A percentile compares a stretch with the other conserved stretches of the same genome.
These are phyloP conservation scores for Aristolochia contorta DNA, from an alignment of 164 flowering plant species.

Conservation along the genomic window DNA sequence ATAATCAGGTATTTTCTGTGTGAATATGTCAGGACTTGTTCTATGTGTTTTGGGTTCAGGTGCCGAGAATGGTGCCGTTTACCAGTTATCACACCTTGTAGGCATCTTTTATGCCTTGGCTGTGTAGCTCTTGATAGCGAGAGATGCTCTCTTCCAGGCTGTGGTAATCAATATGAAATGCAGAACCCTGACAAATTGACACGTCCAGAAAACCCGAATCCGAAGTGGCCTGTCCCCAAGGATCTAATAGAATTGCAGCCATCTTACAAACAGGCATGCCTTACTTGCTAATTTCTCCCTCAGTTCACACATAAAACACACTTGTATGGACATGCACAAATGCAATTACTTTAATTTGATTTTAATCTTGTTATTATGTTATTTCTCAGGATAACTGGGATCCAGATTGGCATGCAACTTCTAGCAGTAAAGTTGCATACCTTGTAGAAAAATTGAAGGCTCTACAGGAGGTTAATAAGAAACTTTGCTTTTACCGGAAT, in stretches of 20 bases:
- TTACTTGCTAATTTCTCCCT: neutral
- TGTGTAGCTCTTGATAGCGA: constrained; percentile 87
- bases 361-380: neutral
- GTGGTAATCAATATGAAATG: constrained; percentile 82
- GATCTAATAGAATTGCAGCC: constrained; percentile 98
- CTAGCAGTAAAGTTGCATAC: constrained; percentile 91
- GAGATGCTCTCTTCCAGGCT: constrained; percentile 71
- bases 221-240: constrained; percentile 99
- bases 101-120: constrained; percentile 86
- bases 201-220: constrained; percentile 94
- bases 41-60: constrained; percentile 21
- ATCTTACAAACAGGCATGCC: constrained; percentile 79
- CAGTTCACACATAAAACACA: neutral
- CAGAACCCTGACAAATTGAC: constrained; percentile 78
- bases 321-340: neutral
- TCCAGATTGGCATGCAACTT: constrained; percentile 98
- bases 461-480: constrained; percentile 39
- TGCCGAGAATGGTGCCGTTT: constrained; percentile 93
- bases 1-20: too few relatives aligned
- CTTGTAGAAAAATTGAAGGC: constrained; percentile 54
- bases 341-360: neutral
- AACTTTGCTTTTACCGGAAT: constrained; percentile 14
- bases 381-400: constrained; percentile 80
- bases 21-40: too few relatives aligned
- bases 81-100: constrained; percentile 91